Evolutionary conservation across 768 basidiomycete genomes (phyloP).

Genomic region (Lactifluus hygrophoroides): DNA sequence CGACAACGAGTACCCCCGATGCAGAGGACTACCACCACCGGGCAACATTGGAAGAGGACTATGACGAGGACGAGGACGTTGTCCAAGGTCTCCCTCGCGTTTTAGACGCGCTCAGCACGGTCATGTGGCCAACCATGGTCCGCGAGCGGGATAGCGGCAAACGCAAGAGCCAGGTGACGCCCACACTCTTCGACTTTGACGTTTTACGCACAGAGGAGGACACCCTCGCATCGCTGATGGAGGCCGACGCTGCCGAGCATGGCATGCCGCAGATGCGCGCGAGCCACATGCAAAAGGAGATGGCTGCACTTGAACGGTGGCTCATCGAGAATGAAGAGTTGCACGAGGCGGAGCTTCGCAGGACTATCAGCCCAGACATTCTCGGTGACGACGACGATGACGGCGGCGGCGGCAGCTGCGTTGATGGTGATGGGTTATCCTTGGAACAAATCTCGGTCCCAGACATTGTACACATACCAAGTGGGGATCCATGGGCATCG

Average conservation of each 20-base stretch:
- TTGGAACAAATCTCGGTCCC: constrained; percentile 4
- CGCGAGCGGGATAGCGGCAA: constrained; percentile 27
- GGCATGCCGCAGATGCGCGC: constrained; percentile 12
- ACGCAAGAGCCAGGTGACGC: constrained; percentile 24
- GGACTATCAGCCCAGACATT: not conserved
- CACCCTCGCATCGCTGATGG: constrained; percentile 28
- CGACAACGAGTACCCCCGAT: not conserved
- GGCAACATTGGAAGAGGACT: not conserved
- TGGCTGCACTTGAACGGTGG: constrained; percentile 56
- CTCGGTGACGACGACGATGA: not conserved
- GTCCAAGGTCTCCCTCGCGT: constrained; percentile 52
- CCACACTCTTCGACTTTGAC: constrained; percentile 25
- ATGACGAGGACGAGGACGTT: constrained; percentile 2
- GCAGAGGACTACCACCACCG: not conserved
- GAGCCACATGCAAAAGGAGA: constrained; percentile 37
- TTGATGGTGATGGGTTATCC: not conserved
- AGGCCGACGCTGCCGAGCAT: constrained; percentile 22
- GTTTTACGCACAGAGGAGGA: constrained; percentile 26
- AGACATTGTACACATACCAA: not conserved
- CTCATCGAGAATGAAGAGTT: constrained; percentile 41
- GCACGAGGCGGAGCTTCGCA: constrained; percentile 20
- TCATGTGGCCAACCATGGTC: constrained; percentile 83
- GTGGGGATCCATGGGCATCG: constrained; percentile 19
- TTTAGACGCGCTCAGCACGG: constrained; percentile 70
- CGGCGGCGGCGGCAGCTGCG: not conserved